Evolutionary conservation across 805 yeast genomes (phyloP).

Genomic region (Saturnispora quitensis): DNA sequence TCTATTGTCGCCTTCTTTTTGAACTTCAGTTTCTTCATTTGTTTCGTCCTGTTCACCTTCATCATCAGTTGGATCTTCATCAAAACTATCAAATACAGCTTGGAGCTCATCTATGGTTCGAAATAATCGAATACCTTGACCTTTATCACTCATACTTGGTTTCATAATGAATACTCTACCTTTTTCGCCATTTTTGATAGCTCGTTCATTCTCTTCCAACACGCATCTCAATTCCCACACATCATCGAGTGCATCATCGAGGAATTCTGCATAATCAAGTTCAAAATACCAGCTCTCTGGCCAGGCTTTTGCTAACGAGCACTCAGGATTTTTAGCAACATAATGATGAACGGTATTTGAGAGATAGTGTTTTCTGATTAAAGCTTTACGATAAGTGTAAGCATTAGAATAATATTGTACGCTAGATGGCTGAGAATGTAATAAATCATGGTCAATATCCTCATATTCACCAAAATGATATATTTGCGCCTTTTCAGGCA

Average conservation of each 20-base stretch:
- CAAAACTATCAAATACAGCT: conserved; percentile 75
- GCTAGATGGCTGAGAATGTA: conserved; percentile 26
- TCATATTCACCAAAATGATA: conserved; percentile 90
- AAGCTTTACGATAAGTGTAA: conserved; percentile 80
- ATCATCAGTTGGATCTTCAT: conserved; percentile 58
- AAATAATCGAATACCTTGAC: conserved; percentile 88
- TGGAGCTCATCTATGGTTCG: conserved; percentile 72
- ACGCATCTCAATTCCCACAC: conserved; percentile 81
- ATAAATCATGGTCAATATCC: conserved; percentile 65
- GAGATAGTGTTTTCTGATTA: conserved; percentile 83
- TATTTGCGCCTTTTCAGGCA: conserved; percentile 25
- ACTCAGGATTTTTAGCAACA: conserved; percentile 62
- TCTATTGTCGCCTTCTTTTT: conserved; percentile 43
- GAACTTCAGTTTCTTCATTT: conserved; percentile 44
- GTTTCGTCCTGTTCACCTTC: conserved; percentile 38
- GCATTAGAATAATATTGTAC: conserved; percentile 58
- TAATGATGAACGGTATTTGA: conserved; percentile 76
- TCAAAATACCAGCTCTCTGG: conserved; percentile 77
- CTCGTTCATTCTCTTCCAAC: conserved; percentile 41
- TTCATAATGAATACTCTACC: conserved; percentile 70
- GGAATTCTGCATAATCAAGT: conserved; percentile 89
- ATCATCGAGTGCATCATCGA: conserved; percentile 91
- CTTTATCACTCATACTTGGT: conserved; percentile 96
- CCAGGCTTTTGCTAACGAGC: conserved; percentile 49
- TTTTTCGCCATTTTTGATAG: conserved; percentile 21